Evolutionary conservation across 352 stramenopile species (phyloP).

Genomic region (Phytopythium vexans): DNA sequence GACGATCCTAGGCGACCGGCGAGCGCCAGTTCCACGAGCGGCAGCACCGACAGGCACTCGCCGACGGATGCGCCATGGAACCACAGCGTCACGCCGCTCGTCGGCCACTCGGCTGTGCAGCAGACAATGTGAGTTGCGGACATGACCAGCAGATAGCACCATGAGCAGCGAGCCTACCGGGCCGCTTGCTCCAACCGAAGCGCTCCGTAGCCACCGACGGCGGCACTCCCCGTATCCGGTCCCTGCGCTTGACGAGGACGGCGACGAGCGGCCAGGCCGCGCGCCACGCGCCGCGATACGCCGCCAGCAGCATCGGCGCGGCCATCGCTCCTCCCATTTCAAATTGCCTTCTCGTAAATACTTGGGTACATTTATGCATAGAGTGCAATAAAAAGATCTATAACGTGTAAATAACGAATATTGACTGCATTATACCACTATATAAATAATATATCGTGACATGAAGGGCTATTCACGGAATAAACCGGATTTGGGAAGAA

Average conservation of each 20-base stretch:
- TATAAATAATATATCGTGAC: too few species aligned
- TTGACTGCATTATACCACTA: too few species aligned
- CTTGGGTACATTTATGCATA: too few species aligned
- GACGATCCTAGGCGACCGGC: slow-evolving; percentile 9
- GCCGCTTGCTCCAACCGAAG: slow-evolving; percentile 37
- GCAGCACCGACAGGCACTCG: slow-evolving; percentile 66
- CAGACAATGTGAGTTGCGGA: not conserved
- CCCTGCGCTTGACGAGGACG: slow-evolving; percentile 55
- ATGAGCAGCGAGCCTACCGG: slow-evolving; percentile 18
- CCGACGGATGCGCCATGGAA: slow-evolving; percentile 75
- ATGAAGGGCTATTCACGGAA: too few species aligned
- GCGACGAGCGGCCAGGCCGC: slow-evolving; percentile 44
- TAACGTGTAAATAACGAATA: too few species aligned
- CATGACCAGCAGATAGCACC: not conserved
- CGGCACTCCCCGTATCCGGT: slow-evolving; percentile 33
- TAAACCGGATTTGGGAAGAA: too few species aligned
- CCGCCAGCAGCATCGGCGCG: slow-evolving; percentile 10
- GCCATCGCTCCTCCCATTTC: slow-evolving; percentile 6
- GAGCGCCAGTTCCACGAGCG: slow-evolving; percentile 53
- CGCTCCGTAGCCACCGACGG: slow-evolving; percentile 37
- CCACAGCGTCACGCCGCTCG: slow-evolving; percentile 40
- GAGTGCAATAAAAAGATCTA: too few species aligned
- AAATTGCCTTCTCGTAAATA: not conserved
- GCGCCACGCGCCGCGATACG: slow-evolving; percentile 56
- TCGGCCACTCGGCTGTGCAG: slow-evolving; percentile 2